A percentile compares a stretch with the other conserved stretches of the same genome.
phyloP scores from a whole-genome alignment of 176 grass and related monocot species.

The Neostapfia colusana region DNA sequence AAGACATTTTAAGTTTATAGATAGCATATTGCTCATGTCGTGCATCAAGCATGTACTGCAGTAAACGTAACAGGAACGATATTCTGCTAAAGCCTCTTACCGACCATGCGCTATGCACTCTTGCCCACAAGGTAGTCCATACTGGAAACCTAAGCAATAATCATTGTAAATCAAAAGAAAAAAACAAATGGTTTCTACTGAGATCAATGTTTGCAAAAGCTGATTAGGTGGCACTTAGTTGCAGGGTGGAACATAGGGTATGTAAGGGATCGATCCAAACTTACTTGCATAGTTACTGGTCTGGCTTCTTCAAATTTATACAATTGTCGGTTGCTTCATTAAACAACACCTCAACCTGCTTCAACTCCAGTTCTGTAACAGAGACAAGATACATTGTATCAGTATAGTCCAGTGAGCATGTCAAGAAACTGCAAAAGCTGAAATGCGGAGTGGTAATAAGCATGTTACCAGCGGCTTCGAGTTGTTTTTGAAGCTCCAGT shows the following conservation, averaged over 20 bases:
- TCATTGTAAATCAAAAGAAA: background rate
- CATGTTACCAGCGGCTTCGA: slow-evolving; percentile 74
- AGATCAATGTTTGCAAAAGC: background rate
- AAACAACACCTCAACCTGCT: slow-evolving; percentile 75
- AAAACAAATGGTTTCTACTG: background rate
- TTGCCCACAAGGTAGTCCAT: background rate
- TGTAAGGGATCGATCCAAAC: background rate
- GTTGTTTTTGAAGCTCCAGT: slow-evolving; percentile 80
- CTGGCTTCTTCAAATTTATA: slow-evolving; percentile 88
- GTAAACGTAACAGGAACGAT: background rate
- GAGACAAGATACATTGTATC: slow-evolving; percentile 10
- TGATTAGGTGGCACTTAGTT: background rate
- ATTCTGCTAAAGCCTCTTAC: background rate
- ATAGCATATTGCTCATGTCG: background rate
- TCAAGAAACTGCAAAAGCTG: background rate
- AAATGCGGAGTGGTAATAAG: background rate
- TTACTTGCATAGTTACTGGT: slow-evolving; percentile 46
- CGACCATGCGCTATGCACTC: background rate
- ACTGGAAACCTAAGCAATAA: background rate
- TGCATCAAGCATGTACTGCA: background rate
- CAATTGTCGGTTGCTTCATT: slow-evolving; percentile 87
- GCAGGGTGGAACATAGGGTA: background rate
- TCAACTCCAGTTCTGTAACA: slow-evolving; percentile 63
- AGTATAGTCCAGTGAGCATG: slow-evolving; percentile 3
- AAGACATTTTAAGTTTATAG: background rate